Base-by-base conservation (phyloP, 371 early-diverging fungal genomes). In the Spiromyces aspiralis region DNA sequence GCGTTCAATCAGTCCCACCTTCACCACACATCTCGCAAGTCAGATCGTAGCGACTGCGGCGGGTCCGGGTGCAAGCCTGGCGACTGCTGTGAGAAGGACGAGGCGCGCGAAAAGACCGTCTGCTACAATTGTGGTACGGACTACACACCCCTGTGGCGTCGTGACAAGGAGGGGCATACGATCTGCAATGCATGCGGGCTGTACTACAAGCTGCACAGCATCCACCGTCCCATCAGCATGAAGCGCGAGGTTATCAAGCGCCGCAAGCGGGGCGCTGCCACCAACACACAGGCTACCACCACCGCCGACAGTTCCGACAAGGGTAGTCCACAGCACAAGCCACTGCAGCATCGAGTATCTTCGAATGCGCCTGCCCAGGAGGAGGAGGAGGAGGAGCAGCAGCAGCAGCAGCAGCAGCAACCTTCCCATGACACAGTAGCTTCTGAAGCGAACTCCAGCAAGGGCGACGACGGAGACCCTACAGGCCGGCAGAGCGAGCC, bases 131-230 rank as follows among this genome's bases (percentile, higher is more conserved):
- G 96, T 70, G 67, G 73, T 21, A 89, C 93, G 0, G 84, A 79
- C 21, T 76, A 75, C 25, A 98, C 98, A 4, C 96, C 98, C 1
- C 76, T 95, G 44, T 99, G 99, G 99, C 76, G 99, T 23, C 75
- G 95, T 45, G 86, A 87, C 54, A 75, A 74, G 16, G 78, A 83
- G 26, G 90, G 90, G 43, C 75, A 81, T 23, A 69, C 80, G 26
- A 67, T 94, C 23, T 97, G 98, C 74, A 97, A 96, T 66, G 96
- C 97, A 0, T 97, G 97, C 60, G 96, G 96, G 13, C 70, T 98
- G 51, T 98, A 95, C 73, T 85, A 75, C 55, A 69, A 75, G 70
- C 70, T 70, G 49, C 70, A 70, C 44, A 53, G 54, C 50, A 53
- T 49, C 20, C 62, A 66, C 22, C 66, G 70, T 78, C 49, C 94